A percentile compares a stretch with the other conserved stretches of the same genome.
Evolutionary conservation across 306 rosid genomes (phyloP).

Genomic region (Vigna hirtella): DNA sequence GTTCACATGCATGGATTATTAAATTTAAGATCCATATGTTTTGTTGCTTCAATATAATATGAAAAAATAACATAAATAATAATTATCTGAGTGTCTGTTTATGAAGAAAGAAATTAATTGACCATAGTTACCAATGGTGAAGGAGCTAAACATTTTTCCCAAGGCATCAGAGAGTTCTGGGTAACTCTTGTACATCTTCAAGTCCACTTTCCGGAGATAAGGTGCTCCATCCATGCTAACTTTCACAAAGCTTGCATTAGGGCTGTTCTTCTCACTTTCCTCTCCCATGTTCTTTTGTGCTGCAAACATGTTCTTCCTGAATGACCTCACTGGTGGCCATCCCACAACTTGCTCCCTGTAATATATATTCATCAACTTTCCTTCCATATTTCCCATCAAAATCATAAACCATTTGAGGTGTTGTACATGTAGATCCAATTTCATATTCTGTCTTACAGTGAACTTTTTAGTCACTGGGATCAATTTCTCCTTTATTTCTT

Average conservation of each 20-base stretch:
- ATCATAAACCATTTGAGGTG: neutral
- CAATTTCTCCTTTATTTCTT: constrained; percentile 1
- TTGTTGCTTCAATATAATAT: neutral
- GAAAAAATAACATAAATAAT: neutral
- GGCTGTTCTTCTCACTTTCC: constrained; percentile 54
- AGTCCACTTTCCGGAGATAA: constrained; percentile 89
- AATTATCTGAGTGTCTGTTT: too few species aligned
- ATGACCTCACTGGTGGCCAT: constrained; percentile 93
- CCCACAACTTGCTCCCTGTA: constrained; percentile 92
- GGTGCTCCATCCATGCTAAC: constrained; percentile 99
- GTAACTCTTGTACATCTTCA: constrained; percentile 68
- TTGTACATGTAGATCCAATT: neutral
- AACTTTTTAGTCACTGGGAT: neutral
- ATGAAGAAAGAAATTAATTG: neutral
- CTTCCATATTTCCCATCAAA: neutral
- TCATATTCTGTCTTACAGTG: neutral
- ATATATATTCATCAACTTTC: neutral
- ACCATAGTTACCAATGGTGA: constrained; percentile 65
- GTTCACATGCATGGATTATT: neutral
- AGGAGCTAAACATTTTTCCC: constrained; percentile 80
- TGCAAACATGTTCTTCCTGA: constrained; percentile 71
- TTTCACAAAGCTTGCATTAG: constrained; percentile 64
- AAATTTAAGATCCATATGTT: neutral
- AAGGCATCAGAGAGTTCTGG: constrained; percentile 81
- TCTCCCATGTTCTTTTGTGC: constrained; percentile 57